Evolutionary conservation across 2,329 filamentous ascomycete genomes (phyloP), one percentile per base, ranked within the genome.

Genomic region (Neocatenulostroma microsporum): DNA sequence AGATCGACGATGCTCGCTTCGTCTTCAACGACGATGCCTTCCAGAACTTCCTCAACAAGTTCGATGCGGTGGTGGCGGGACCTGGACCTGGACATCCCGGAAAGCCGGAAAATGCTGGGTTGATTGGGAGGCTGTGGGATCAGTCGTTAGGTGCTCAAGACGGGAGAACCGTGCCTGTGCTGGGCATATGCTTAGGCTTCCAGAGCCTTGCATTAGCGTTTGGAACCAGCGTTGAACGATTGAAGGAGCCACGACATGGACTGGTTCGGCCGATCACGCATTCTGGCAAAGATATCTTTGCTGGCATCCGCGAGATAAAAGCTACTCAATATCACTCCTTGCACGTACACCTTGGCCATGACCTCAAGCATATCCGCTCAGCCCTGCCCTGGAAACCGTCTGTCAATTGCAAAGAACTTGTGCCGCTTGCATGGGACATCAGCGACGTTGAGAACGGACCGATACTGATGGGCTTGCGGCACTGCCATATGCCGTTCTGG

Each of bases 151-250:
- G n/a, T n/a, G n/a, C n/a, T n/a, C n/a, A n/a, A n/a, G n/a, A n/a
- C n/a, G n/a, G n/a, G n/a, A n/a, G n/a, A n/a, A n/a, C n/a, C n/a
- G 50, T 94, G 2, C 91, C 91, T 0, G 80, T 93, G 0, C 67
- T 98, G 21, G 91, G 88, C 0, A 84, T 95, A 28, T 94, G 88
- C 50, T 72, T 94, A 0, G 88, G 88, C 0, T 93, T 94, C 46
- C 88, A 95, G 62, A 88, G 82, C 49, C 65, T 94, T 29, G 79
- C 80, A 31, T 66, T 77, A 30, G 73, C 74, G 8, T 79, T 80
- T 49, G 84, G 84, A 1, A 80, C 78, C 2, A 60, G 63, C 6
- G 76, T 94, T 13, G 67, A 76, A 35, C 73, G 76, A 44, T 63
- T 94, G 39, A 63, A 67, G n/a, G 72, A 80, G 39, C 86, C 86